phyloP scores from a whole-genome alignment of 345 rosid species.

The Rhodamnia rubescens region DNA sequence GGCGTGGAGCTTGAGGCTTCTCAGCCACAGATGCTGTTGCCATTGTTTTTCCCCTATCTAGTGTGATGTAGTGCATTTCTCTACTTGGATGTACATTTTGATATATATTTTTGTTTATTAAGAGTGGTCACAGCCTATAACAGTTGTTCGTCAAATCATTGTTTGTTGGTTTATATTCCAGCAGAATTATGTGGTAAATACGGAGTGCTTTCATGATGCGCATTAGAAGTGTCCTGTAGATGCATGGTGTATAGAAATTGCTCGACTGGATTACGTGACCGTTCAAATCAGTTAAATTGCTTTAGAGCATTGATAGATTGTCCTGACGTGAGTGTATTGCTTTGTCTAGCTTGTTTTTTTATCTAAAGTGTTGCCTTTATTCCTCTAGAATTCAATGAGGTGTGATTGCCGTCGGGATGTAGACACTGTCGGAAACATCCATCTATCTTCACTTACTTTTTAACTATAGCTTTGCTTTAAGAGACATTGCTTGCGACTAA shows the following conservation, averaged over 20 bases:
- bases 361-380: not conserved
- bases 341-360: not conserved
- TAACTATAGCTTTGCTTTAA: not conserved
- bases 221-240: not conserved
- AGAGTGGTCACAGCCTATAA: not conserved
- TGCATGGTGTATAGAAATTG: not conserved
- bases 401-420: not conserved
- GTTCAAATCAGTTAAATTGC: not conserved
- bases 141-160: not conserved
- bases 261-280: not conserved
- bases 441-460: not conserved
- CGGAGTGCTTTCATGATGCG: not conserved
- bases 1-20: not conserved
- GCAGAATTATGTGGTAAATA: not conserved
- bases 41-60: not conserved
- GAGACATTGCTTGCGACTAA: not conserved
- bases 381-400: not conserved
- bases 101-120: not conserved
- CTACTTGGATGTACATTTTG: not conserved
- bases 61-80: not conserved
- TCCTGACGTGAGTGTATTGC: not conserved
- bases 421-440: not conserved
- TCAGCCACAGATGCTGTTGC: not conserved
- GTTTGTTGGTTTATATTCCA: not conserved
- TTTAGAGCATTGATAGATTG: not conserved